These are phyloP conservation scores for Dictyostelium citrinum DNA, from an alignment of 78 protist genomes.

Conservation along the genomic window DNA sequence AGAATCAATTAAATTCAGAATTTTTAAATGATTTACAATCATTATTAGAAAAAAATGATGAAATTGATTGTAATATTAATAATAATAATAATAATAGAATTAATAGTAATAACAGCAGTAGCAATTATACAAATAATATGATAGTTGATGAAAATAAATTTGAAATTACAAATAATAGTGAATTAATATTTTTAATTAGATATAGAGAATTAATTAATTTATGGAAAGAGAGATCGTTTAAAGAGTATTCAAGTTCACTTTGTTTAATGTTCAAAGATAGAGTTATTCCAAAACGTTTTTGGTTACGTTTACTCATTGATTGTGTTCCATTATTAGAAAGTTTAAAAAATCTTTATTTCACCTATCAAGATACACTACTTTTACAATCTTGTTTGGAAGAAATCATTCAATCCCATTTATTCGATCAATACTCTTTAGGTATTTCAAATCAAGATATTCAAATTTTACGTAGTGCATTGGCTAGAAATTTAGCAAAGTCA, in stretches of 20 bases:
- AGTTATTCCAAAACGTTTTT: slow-evolving; percentile 39
- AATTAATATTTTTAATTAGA: slow-evolving; percentile 53
- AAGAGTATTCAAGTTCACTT: slow-evolving; percentile 28
- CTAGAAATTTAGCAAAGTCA: slow-evolving; percentile 65
- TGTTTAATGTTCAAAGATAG: slow-evolving; percentile 55
- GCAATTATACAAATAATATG: background rate
- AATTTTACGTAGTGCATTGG: slow-evolving; percentile 11
- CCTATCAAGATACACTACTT: slow-evolving; percentile 8
- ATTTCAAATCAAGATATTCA: slow-evolving; percentile 29
- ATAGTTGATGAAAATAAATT: background rate
- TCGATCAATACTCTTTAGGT: slow-evolving; percentile 27
- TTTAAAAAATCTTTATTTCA: slow-evolving; percentile 24
- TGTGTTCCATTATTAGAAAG: slow-evolving; percentile 41
- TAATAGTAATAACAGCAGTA: background rate
- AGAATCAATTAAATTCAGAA: slow-evolving; percentile 17
- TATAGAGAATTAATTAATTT: slow-evolving; percentile 43
- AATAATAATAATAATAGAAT: background rate
- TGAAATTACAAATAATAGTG: slow-evolving; percentile 12
- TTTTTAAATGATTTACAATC: slow-evolving; percentile 44
- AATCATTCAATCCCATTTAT: slow-evolving; percentile 33
- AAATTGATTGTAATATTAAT: background rate
- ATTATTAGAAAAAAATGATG: slow-evolving; percentile 19
- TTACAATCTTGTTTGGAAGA: slow-evolving; percentile 33
- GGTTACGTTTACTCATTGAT: slow-evolving; percentile 41
- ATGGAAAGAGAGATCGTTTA: slow-evolving; percentile 66